Evolutionary conservation across 805 yeast genomes (phyloP).

Genomic region (Nakazawaea holstii): DNA sequence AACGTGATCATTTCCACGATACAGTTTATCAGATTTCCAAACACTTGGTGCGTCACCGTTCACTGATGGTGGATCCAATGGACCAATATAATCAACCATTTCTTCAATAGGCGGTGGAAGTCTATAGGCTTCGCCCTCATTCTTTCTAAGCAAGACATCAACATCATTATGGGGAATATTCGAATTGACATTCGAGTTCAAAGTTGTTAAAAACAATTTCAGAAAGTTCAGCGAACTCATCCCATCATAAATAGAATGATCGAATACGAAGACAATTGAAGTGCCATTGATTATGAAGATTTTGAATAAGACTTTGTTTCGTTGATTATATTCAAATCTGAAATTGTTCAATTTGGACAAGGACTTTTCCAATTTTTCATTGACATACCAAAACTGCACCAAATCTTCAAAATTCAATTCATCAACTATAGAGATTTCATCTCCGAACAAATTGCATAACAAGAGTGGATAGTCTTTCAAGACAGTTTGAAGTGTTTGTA

Average conservation of each 20-base stretch:
- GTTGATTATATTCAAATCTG: not conserved
- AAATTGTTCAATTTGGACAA: not conserved
- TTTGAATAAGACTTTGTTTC: conserved; percentile 1
- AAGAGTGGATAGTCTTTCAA: not conserved
- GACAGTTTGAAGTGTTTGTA: not conserved
- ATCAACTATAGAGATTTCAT: not conserved
- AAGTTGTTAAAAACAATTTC: not conserved
- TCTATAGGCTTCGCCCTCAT: not conserved
- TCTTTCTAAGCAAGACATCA: not conserved
- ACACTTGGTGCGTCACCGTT: not conserved
- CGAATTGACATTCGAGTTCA: not conserved
- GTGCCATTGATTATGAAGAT: conserved; percentile 6
- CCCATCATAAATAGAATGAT: conserved; percentile 9
- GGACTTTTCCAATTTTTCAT: not conserved
- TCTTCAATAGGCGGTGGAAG: conserved; percentile 11
- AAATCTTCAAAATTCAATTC: not conserved
- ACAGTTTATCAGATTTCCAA: conserved; percentile 1
- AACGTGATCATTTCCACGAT: not conserved
- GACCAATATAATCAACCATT: conserved; percentile 3
- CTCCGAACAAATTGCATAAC: conserved; percentile 2
- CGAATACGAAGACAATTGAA: not conserved
- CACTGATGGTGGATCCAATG: not conserved
- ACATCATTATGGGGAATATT: not conserved
- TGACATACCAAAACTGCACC: conserved; percentile 2
- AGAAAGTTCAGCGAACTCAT: conserved; percentile 1